Evolutionary conservation across 1,139 yeast genomes (phyloP).

Genomic region (Hyphopichia fennica): DNA sequence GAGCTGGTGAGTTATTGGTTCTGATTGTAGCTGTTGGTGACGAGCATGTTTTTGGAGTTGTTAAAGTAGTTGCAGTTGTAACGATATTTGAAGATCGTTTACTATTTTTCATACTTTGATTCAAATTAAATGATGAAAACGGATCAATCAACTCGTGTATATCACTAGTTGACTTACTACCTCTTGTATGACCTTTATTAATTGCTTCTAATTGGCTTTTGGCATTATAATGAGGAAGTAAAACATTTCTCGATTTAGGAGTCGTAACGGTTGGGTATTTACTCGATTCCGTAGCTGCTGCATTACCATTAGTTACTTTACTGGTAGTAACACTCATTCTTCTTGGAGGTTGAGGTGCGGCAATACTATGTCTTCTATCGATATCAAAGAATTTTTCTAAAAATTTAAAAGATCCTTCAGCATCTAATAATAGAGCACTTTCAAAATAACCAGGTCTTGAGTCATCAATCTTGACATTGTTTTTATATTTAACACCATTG

Average conservation of each 20-base stretch:
- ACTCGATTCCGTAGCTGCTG: not conserved
- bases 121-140: constrained; percentile 2
- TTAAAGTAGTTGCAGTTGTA: constrained; percentile 18
- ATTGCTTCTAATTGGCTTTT: constrained; percentile 1
- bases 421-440: constrained; percentile 52
- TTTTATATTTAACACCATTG: constrained; percentile 53
- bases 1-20: not conserved
- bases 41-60: constrained; percentile 2
- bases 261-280: not conserved
- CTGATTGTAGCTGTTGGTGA: not conserved
- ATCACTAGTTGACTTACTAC: constrained; percentile 5
- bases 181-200: constrained; percentile 2
- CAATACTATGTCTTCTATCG: constrained; percentile 6
- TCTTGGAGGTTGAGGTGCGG: constrained; percentile 3
- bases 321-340: constrained; percentile 1
- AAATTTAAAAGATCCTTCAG: constrained; percentile 44
- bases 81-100: constrained; percentile 10
- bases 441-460: constrained; percentile 67
- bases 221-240: constrained; percentile 1
- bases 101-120: not conserved
- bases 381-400: constrained; percentile 43
- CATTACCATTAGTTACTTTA: not conserved
- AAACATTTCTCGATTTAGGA: not conserved
- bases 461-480: constrained; percentile 55
- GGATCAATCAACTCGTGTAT: constrained; percentile 3